Evolutionary conservation across 2,329 filamentous ascomycete species (phyloP), one percentile per base, ranked within the genome.

Genomic region (Monilinia fructigena): DNA sequence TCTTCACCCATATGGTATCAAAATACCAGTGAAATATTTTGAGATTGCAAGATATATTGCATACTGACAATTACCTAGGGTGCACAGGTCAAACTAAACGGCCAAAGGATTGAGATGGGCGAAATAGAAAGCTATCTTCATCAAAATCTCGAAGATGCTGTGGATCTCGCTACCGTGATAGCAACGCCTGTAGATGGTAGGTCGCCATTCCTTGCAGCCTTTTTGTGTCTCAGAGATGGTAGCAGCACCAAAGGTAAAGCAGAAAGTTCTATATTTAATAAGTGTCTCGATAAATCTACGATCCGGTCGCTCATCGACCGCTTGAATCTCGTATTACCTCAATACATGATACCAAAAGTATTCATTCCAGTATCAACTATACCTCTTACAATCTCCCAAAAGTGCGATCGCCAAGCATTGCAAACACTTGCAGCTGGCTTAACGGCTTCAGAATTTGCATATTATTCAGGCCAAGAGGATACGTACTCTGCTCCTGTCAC

Each of bases 71-170:
- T n/a, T 4, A 3, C 1, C 3, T 35, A 64, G 62, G 62, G 62
- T 26, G 38, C 62, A 45, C 87, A 88, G 74, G 83, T 89, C 66
- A 90, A 91, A 76, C 78, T 90, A 38, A 80, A 83, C 12, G 86
- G 86, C 0, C 86, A 89, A 72, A 79, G 87, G 52, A 79, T 89
- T 11, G 87, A 89, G 71, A 84, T 88, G 68, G 83, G 82, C 20
- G 87, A 89, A 74, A 87, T 89, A 38, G 70, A 71, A 81, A 54
- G 66, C 54, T 66, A 72, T 64, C 42, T 71, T 10, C 38, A 66
- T 31, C 20, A 38, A 47, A 6, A 38, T 55, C 52, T 64, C 20
- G 52, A 47, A 20, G 20, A 20, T 18, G 45, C 20, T n/a, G 28
- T 56, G 23, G 40, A 64, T 55, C 18, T 64, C 1, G 62, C 40